Evolutionary conservation across 305 asterid species (phyloP).

Genomic region (Fraxinus sp.): DNA sequence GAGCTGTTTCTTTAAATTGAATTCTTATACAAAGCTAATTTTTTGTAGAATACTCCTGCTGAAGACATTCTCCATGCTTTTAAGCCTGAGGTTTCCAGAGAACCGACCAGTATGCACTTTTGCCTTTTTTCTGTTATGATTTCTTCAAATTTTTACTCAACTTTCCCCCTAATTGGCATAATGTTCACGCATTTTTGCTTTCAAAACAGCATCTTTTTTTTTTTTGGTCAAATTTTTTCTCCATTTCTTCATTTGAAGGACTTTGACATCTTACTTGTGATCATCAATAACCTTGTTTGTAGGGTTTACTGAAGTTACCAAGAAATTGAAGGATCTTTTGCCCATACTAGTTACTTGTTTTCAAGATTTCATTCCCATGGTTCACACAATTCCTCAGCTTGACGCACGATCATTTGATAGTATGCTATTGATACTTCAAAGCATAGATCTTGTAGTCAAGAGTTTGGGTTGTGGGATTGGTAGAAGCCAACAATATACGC

Average conservation of each 20-base stretch:
- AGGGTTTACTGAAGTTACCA: constrained; percentile 57
- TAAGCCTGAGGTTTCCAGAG: constrained; percentile 55
- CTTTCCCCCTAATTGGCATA: constrained; percentile 14
- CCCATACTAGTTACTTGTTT: constrained; percentile 66
- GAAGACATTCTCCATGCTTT: constrained; percentile 64
- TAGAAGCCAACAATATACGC: constrained; percentile 35
- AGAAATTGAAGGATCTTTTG: constrained; percentile 64
- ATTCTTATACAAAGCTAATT: constrained; percentile 20
- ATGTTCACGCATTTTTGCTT: constrained; percentile 9
- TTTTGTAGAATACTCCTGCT: constrained; percentile 44
- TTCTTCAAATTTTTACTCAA: neutral
- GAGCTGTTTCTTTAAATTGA: constrained; percentile 16
- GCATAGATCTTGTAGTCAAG: constrained; percentile 61
- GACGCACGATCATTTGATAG: constrained; percentile 76
- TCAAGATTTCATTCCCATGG: constrained; percentile 58
- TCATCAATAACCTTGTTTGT: constrained; percentile 33
- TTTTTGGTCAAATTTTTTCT: neutral
- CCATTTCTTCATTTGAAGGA: constrained; percentile 14
- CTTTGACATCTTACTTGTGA: neutral
- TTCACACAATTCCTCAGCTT: constrained; percentile 40
- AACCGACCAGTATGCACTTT: constrained; percentile 52
- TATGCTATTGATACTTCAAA: constrained; percentile 73
- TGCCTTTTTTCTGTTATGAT: constrained; percentile 18
- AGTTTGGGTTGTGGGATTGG: constrained; percentile 42
- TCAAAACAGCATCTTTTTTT: neutral